A percentile compares a stretch with the other conserved stretches of the same genome.
phyloP scores from a whole-genome alignment of 495 filamentous ascomycete species.

The Sporormia fimetaria region DNA sequence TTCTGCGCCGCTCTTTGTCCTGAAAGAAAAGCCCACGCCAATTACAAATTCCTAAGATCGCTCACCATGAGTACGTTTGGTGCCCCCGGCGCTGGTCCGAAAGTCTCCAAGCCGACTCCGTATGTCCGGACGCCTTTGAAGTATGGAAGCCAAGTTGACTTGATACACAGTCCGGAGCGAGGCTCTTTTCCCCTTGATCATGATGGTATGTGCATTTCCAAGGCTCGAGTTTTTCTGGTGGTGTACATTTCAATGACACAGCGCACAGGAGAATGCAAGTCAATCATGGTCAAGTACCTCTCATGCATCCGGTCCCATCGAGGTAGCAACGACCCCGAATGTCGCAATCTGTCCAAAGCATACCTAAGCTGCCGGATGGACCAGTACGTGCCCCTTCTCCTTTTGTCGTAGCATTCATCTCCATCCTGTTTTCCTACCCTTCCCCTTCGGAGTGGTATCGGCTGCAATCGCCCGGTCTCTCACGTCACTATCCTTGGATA shows the following conservation, averaged over 20 bases:
- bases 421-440: too few species aligned
- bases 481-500: neutral
- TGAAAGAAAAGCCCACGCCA: too few species aligned
- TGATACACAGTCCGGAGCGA: constrained; percentile 61
- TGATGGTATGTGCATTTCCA: constrained; percentile 51
- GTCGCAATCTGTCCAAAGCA: constrained; percentile 70
- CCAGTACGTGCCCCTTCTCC: constrained; percentile 45
- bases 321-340: constrained; percentile 77
- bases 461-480: constrained; percentile 8
- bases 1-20: too few species aligned
- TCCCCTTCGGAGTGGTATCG: too few species aligned
- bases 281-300: constrained; percentile 72
- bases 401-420: constrained; percentile 2
- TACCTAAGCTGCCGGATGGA: constrained; percentile 94
- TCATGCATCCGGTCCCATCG: constrained; percentile 67
- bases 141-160: constrained; percentile 5
- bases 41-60: too few species aligned
- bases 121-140: constrained; percentile 38
- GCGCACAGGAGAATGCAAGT: constrained; percentile 93
- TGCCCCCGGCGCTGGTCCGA: constrained; percentile 59
- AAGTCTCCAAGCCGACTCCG: constrained; percentile 63
- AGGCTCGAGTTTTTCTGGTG: too few species aligned
- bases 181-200: constrained; percentile 96
- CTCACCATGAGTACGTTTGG: constrained; percentile 45
- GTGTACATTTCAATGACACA: too few species aligned